Evolutionary conservation across 768 basidiomycete genomes (phyloP).

Genomic region (Calvatia gigantea): DNA sequence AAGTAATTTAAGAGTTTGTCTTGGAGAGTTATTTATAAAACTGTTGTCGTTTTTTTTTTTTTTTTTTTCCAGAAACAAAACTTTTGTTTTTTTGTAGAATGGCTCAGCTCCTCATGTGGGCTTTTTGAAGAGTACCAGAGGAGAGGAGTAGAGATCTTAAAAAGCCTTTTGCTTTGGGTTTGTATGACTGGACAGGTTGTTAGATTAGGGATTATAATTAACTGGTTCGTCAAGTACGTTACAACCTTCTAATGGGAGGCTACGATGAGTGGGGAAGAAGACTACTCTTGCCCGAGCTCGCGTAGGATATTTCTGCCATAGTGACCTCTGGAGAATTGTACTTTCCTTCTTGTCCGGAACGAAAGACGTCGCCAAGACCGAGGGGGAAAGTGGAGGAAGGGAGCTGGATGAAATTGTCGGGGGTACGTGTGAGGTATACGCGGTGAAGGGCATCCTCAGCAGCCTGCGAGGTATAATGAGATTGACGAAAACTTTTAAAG

Average conservation of each 20-base stretch:
- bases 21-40: too few species aligned
- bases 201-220: slow-evolving; percentile 8
- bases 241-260: slow-evolving; percentile 8
- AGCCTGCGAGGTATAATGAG: slow-evolving; percentile 44
- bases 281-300: slow-evolving; percentile 59
- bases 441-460: slow-evolving; percentile 84
- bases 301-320: slow-evolving; percentile 64
- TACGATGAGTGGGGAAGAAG: background rate
- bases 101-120: too few species aligned
- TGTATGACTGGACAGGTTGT: background rate
- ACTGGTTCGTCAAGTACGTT: slow-evolving; percentile 3
- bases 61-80: too few species aligned
- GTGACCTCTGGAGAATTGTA: slow-evolving; percentile 56
- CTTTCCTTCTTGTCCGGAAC: slow-evolving; percentile 34
- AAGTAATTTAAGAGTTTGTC: too few species aligned
- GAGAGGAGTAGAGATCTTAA: too few species aligned
- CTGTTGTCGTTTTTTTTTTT: too few species aligned
- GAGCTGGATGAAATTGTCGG: slow-evolving; percentile 61
- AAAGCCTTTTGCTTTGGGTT: too few species aligned
- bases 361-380: slow-evolving; percentile 51
- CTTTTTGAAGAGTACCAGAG: too few species aligned
- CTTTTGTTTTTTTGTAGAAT: too few species aligned
- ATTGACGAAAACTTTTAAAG: background rate
- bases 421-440: slow-evolving; percentile 78
- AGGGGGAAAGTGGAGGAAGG: slow-evolving; percentile 74